Conservation (phyloP, 1,284 basidiomycete genomes). For the Ceratobasidium sp. region DNA sequence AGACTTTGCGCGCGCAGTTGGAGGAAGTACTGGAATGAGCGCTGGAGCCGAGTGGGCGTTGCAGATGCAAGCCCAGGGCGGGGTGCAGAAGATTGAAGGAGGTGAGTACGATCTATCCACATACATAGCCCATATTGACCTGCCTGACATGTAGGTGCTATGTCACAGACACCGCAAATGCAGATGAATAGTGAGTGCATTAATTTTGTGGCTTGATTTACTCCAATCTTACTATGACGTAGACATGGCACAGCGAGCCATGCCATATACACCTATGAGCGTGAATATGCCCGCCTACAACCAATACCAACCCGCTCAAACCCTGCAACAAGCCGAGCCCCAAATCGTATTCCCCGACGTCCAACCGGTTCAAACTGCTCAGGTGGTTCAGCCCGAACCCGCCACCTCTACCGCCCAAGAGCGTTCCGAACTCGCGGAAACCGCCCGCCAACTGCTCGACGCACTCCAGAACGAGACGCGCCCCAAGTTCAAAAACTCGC, state of each 20-base stretch:
- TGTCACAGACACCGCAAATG: neutral
- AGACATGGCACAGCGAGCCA: slow-evolving; percentile 13
- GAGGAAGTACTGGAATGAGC: neutral
- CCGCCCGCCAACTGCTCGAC: slow-evolving; percentile 29
- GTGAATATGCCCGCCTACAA: slow-evolving; percentile 4
- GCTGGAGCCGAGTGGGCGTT: slow-evolving; percentile 27
- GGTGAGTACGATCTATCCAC: slow-evolving; percentile 25
- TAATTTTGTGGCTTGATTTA: neutral
- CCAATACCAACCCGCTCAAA: slow-evolving; percentile 3
- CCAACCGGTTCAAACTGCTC: neutral
- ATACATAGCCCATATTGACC: neutral
- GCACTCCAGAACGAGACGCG: slow-evolving; percentile 34
- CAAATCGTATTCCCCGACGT: slow-evolving; percentile 38
- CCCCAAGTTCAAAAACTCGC: slow-evolving; percentile 87
- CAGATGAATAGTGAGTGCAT: slow-evolving; percentile 11
- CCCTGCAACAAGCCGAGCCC: slow-evolving; percentile 8
- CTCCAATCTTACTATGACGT: neutral
- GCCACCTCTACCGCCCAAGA: neutral
- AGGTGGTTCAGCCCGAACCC: neutral
- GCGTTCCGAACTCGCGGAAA: slow-evolving; percentile 39
- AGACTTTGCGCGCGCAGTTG: slow-evolving; percentile 44
- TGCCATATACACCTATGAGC: slow-evolving; percentile 20
- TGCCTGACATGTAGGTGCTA: neutral
- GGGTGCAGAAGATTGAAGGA: slow-evolving; percentile 35
- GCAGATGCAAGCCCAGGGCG: slow-evolving; percentile 12